phyloP scores from a whole-genome alignment of 1,139 yeast genomes.

The Taphrina communis region DNA sequence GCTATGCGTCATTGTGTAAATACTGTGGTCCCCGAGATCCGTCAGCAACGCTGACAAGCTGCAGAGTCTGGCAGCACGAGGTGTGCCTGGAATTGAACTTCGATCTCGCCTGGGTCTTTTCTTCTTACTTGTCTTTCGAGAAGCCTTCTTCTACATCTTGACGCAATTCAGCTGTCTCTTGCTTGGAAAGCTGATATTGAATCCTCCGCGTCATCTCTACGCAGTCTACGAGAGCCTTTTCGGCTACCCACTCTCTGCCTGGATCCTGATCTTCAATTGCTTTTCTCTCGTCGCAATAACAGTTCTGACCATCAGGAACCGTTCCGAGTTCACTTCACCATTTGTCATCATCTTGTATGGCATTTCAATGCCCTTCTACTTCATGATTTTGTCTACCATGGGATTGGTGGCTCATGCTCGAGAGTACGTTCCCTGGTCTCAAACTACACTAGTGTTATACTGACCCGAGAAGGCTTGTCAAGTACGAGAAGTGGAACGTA shows the following conservation, averaged over 20 bases:
- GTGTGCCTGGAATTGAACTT: constrained; percentile 12
- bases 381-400: constrained; percentile 14
- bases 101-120: constrained; percentile 21
- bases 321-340: constrained; percentile 18
- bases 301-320: constrained; percentile 15
- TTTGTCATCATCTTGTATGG: constrained; percentile 11
- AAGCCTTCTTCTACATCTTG: constrained; percentile 14
- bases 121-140: constrained; percentile 15
- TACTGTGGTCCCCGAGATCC: neutral
- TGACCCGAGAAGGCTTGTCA: constrained; percentile 1
- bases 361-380: constrained; percentile 9
- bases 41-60: neutral
- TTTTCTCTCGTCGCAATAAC: constrained; percentile 11
- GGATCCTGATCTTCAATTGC: constrained; percentile 24
- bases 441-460: neutral
- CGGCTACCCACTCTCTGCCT: constrained; percentile 18
- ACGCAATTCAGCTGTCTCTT: constrained; percentile 8
- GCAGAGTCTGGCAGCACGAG: constrained; percentile 9
- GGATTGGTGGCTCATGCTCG: constrained; percentile 19
- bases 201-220: constrained; percentile 17
- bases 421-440: constrained; percentile 4
- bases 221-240: constrained; percentile 14
- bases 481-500: constrained; percentile 24
- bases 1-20: constrained; percentile 13
- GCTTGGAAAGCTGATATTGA: constrained; percentile 11